These are phyloP conservation scores for Saraca asoca DNA, from an alignment of 331 rosid species.

Conservation along the genomic window DNA sequence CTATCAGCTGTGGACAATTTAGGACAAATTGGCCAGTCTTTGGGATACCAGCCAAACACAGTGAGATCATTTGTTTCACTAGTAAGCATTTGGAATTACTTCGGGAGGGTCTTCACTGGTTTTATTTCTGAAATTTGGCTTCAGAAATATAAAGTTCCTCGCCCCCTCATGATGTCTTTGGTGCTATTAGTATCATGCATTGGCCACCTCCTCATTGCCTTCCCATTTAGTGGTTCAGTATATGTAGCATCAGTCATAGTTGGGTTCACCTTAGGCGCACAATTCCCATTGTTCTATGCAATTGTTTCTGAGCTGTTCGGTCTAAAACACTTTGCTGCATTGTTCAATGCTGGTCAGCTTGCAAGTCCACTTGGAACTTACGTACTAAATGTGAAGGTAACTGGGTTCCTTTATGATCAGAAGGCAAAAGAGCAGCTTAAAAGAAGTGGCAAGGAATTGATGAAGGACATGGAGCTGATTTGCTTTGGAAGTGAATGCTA, in stretches of 20 bases:
- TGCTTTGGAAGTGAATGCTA: no score
- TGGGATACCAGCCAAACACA: slow-evolving; percentile 35
- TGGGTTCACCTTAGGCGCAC: slow-evolving; percentile 48
- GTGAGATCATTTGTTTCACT: slow-evolving; percentile 43
- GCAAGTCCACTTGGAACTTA: slow-evolving; percentile 49
- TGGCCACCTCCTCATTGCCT: slow-evolving; percentile 48
- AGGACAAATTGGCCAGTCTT: slow-evolving; percentile 50
- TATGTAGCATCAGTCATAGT: slow-evolving; percentile 47
- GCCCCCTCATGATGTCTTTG: slow-evolving; percentile 41
- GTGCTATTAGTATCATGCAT: slow-evolving; percentile 35
- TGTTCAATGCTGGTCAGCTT: slow-evolving; percentile 49
- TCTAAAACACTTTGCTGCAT: slow-evolving; percentile 44
- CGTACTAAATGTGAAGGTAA: slow-evolving; percentile 37
- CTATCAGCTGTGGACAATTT: slow-evolving; percentile 48
- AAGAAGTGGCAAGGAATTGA: not conserved
- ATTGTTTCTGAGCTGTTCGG: slow-evolving; percentile 55
- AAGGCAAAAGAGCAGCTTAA: slow-evolving; percentile 22
- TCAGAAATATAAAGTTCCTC: slow-evolving; percentile 35
- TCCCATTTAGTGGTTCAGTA: slow-evolving; percentile 42
- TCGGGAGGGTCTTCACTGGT: slow-evolving; percentile 50
- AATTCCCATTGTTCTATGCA: slow-evolving; percentile 46
- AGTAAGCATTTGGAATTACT: slow-evolving; percentile 49
- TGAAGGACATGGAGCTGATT: no score
- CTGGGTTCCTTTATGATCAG: no score
- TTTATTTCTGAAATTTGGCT: slow-evolving; percentile 42